Conservation (phyloP, 768 basidiomycete species). For the Daedaleopsis nitida region DNA sequence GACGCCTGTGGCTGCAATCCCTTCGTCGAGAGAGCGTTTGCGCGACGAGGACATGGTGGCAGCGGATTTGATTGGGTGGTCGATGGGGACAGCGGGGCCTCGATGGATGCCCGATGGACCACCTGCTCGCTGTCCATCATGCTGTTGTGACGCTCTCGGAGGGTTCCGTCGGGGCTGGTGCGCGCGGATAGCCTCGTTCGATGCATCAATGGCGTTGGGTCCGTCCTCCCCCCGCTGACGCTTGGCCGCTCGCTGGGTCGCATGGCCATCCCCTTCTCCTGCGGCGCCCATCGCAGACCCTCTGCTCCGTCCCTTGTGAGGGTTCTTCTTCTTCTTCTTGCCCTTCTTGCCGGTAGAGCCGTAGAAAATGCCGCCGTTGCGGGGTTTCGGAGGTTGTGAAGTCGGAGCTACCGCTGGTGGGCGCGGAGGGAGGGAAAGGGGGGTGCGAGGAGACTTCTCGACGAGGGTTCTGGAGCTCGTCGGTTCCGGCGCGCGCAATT, state of each 20-base stretch:
- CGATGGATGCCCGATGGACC: not conserved
- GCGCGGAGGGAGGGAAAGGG: not conserved
- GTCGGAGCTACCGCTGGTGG: not conserved
- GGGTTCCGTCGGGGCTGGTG: not conserved
- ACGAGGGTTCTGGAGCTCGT: not conserved
- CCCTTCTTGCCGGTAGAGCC: too few species aligned
- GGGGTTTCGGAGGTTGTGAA: not conserved
- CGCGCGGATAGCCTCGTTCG: constrained; percentile 1
- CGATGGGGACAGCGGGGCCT: not conserved
- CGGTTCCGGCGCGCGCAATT: not conserved
- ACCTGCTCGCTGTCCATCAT: not conserved
- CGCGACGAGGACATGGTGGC: not conserved
- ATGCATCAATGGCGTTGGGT: not conserved
- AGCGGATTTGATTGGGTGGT: not conserved
- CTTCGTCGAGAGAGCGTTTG: not conserved
- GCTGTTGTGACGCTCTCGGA: not conserved
- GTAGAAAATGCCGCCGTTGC: too few species aligned
- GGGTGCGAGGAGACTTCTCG: not conserved
- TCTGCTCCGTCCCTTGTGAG: not conserved
- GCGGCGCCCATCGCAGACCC: not conserved
- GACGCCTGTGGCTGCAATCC: not conserved
- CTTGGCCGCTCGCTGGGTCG: not conserved
- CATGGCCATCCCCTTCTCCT: not conserved
- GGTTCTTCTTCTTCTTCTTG: not conserved
- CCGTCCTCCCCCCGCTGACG: not conserved